Evolutionary conservation across 176 grass and related monocot genomes (phyloP).

Genomic region (Aegilops bicornis): DNA sequence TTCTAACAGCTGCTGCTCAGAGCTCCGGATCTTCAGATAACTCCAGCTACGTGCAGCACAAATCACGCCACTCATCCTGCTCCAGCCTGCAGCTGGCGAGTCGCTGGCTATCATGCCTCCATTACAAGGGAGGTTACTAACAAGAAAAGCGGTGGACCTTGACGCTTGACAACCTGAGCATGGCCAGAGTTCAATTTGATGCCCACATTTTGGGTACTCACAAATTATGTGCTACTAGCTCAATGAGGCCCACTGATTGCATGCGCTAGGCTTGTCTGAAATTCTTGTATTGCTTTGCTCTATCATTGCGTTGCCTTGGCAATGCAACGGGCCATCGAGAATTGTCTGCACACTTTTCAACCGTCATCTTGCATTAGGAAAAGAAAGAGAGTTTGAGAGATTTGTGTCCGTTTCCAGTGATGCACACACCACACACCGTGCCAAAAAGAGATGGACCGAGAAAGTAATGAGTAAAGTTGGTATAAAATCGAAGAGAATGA

Average conservation of each 20-base stretch:
- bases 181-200: neutral
- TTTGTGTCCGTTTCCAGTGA: neutral
- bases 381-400: neutral
- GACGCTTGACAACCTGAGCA: neutral
- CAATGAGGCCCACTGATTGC: neutral
- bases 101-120: neutral
- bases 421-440: neutral
- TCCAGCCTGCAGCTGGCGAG: neutral
- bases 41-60: neutral
- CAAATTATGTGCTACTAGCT: no score
- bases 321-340: slow-evolving; percentile 6
- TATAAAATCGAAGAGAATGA: slow-evolving; percentile 17
- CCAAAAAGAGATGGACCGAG: neutral
- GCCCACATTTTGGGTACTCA: neutral
- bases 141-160: neutral
- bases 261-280: neutral
- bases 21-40: neutral
- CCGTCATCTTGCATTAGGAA: neutral
- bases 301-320: neutral
- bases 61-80: neutral
- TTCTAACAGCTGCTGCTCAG: neutral
- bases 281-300: neutral
- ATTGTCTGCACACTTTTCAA: neutral
- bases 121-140: slow-evolving; percentile 18
- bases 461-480: neutral